phyloP scores from a whole-genome alignment of 306 rosid genomes.

The Hippophae gyantsensis region DNA sequence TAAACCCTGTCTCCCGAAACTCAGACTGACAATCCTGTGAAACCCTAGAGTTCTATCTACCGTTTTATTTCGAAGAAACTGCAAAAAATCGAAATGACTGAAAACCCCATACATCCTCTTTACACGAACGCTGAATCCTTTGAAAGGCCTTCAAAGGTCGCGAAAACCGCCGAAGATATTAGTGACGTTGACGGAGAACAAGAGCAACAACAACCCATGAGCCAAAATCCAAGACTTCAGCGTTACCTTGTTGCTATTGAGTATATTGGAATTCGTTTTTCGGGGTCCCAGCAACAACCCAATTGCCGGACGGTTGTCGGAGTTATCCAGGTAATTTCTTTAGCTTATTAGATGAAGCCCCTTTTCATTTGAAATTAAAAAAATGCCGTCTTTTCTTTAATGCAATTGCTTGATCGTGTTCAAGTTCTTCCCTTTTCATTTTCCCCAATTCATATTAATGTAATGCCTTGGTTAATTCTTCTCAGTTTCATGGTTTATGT shows the following conservation, averaged over 20 bases:
- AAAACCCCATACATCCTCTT: constrained; percentile 34
- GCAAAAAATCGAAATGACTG: constrained; percentile 29
- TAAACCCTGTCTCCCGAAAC: neutral
- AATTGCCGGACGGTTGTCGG: constrained; percentile 77
- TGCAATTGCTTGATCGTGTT: too few relatives aligned
- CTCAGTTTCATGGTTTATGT: neutral
- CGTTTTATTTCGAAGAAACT: neutral
- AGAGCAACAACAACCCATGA: constrained; percentile 28
- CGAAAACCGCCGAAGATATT: constrained; percentile 25
- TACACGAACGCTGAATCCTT: constrained; percentile 24
- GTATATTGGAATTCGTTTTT: constrained; percentile 79
- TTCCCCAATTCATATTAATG: neutral
- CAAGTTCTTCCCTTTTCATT: neutral
- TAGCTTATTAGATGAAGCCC: neutral
- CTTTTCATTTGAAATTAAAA: neutral
- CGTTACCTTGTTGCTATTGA: constrained; percentile 80
- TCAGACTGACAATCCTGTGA: too few relatives aligned
- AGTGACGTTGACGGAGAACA: constrained; percentile 19
- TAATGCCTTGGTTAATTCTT: neutral
- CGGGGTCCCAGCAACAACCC: constrained; percentile 81
- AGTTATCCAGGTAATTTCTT: constrained; percentile 52
- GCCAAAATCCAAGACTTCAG: constrained; percentile 38
- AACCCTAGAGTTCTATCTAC: neutral
- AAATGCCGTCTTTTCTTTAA: too few relatives aligned
- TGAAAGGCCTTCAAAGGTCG: constrained; percentile 44